Evolutionary conservation across 345 rosid genomes (phyloP).

Genomic region (Passiflora organensis): DNA sequence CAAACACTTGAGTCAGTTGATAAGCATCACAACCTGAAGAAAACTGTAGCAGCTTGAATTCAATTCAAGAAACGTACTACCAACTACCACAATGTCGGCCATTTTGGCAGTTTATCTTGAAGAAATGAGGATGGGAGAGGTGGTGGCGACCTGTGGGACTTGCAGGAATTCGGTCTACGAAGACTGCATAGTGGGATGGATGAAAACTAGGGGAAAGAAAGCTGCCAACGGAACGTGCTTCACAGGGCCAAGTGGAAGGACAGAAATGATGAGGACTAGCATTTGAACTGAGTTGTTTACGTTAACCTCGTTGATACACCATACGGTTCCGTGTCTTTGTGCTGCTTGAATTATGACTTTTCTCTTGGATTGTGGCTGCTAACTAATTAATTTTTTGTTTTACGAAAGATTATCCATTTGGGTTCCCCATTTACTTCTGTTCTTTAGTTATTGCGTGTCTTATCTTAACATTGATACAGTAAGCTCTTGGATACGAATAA

Average conservation of each 20-base stretch:
- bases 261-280: constrained; percentile 23
- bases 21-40: too few species aligned
- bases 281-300: constrained; percentile 66
- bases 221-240: constrained; percentile 58
- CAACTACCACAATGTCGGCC: too few species aligned
- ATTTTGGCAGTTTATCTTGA: constrained; percentile 81
- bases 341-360: constrained; percentile 18
- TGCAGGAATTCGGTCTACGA: constrained; percentile 72
- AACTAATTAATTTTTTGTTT: not conserved
- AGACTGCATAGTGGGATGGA: constrained; percentile 75
- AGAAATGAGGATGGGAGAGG: constrained; percentile 39
- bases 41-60: too few species aligned
- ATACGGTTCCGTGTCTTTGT: constrained; percentile 1
- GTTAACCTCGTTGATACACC: constrained; percentile 14
- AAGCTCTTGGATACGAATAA: not conserved
- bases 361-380: too few species aligned
- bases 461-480: not conserved
- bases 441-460: not conserved
- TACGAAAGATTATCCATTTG: not conserved
- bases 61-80: too few species aligned
- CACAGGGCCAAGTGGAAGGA: constrained; percentile 78
- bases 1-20: too few species aligned
- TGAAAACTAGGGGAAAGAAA: constrained; percentile 63
- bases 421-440: not conserved
- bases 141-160: constrained; percentile 48